Percentiles rank a stretch among this genome's conserved stretches.
phyloP scores from a whole-genome alignment of 371 early-diverging fungal genomes.

The Actinomucor elegans region DNA sequence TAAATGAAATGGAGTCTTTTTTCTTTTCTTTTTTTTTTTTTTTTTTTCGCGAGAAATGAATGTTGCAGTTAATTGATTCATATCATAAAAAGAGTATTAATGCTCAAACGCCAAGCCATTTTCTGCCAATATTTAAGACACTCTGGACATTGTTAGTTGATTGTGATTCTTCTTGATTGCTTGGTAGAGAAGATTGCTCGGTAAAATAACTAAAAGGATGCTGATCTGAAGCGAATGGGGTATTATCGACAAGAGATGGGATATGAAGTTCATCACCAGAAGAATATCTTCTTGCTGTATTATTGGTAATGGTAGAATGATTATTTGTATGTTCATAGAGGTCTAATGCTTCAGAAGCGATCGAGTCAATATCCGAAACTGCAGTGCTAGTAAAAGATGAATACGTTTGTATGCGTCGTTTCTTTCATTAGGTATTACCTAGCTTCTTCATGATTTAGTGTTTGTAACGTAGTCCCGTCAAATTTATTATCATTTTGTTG shows the following conservation, averaged over 20 bases:
- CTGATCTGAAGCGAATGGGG: slow-evolving; percentile 41
- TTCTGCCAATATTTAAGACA: background rate
- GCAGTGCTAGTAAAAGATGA: background rate
- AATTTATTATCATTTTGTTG: slow-evolving; percentile 6
- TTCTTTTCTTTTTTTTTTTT: no score
- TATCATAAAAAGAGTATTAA: background rate
- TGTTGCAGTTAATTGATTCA: no score
- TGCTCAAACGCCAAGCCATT: background rate
- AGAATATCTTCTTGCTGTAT: slow-evolving; percentile 24
- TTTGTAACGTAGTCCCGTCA: slow-evolving; percentile 27
- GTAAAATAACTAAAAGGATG: slow-evolving; percentile 42
- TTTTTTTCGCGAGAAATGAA: no score
- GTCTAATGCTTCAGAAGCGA: slow-evolving; percentile 39
- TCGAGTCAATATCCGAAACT: slow-evolving; percentile 32
- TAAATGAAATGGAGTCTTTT: no score
- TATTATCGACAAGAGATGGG: slow-evolving; percentile 21
- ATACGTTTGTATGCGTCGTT: background rate
- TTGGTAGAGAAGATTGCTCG: slow-evolving; percentile 1
- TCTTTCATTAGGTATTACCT: slow-evolving; percentile 15
- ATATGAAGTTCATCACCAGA: slow-evolving; percentile 21
- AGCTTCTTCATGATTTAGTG: slow-evolving; percentile 10
- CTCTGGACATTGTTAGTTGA: background rate
- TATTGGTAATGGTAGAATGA: slow-evolving; percentile 3
- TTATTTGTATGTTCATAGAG: slow-evolving; percentile 30
- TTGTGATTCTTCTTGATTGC: background rate